phyloP scores from a whole-genome alignment of 2,329 filamentous ascomycete genomes.

The Nannizziopsis barbatae region DNA sequence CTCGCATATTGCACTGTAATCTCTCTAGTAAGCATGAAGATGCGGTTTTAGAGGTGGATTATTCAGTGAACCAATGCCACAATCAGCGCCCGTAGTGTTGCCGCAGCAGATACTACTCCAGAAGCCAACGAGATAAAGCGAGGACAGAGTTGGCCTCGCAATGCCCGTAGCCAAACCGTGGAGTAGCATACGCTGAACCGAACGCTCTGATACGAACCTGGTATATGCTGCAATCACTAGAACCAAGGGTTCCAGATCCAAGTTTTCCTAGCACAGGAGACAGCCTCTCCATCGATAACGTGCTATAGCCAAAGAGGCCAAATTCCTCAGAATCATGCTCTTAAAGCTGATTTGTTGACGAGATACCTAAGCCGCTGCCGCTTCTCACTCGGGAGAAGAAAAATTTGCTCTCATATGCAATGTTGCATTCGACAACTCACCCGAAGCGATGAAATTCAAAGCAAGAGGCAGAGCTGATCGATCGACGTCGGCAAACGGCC shows the following conservation, averaged over 20 bases:
- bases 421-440: slow-evolving; percentile 52
- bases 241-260: background rate
- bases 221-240: slow-evolving; percentile 15
- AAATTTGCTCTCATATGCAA: slow-evolving; percentile 21
- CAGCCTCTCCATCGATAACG: background rate
- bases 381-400: slow-evolving; percentile 35
- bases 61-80: slow-evolving; percentile 23
- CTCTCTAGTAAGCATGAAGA: slow-evolving; percentile 19
- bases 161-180: background rate
- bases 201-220: slow-evolving; percentile 21
- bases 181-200: slow-evolving; percentile 17
- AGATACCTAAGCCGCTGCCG: slow-evolving; percentile 42
- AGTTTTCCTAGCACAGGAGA: background rate
- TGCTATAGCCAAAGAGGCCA: background rate
- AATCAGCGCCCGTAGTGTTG: slow-evolving; percentile 81
- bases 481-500: slow-evolving; percentile 2
- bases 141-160: background rate
- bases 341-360: background rate
- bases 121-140: background rate
- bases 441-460: slow-evolving; percentile 82
- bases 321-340: background rate
- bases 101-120: slow-evolving; percentile 25
- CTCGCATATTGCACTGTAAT: slow-evolving; percentile 20
- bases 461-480: slow-evolving; percentile 61
- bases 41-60: slow-evolving; percentile 42